Conservation (phyloP, 331 rosid species). For the Telfairia occidentalis region DNA sequence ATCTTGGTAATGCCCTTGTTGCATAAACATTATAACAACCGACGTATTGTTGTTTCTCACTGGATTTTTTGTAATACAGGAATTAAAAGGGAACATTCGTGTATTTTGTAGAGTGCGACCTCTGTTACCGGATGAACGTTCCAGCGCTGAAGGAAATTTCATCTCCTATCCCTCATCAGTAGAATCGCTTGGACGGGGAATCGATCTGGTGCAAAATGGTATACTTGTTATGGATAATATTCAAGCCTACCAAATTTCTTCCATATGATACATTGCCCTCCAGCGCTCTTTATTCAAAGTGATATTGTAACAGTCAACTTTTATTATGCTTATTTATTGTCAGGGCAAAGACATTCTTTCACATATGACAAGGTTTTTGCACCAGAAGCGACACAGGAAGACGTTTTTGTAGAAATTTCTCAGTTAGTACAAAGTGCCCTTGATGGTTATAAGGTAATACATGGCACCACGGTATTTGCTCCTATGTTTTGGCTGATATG, state of each 20-base stretch:
- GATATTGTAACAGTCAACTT: background rate
- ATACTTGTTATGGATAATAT: constrained; percentile 10
- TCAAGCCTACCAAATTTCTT: background rate
- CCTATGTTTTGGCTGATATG: background rate
- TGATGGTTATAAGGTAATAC: constrained; percentile 90
- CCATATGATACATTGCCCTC: background rate
- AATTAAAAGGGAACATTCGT: constrained; percentile 89
- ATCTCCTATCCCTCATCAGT: constrained; percentile 75
- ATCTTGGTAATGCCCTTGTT: constrained; percentile 53
- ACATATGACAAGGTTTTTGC: constrained; percentile 81
- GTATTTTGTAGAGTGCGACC: constrained; percentile 98
- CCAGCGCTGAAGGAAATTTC: constrained; percentile 42
- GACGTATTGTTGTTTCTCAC: background rate
- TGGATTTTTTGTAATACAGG: constrained; percentile 36
- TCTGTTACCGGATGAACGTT: constrained; percentile 60
- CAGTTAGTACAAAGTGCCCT: constrained; percentile 99
- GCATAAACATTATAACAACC: constrained; percentile 1
- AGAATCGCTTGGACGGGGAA: constrained; percentile 79
- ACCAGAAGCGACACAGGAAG: constrained; percentile 73
- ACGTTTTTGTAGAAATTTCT: constrained; percentile 78
- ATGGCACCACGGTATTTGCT: background rate
- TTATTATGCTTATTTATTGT: constrained; percentile 13
- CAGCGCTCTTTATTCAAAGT: background rate
- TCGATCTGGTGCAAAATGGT: constrained; percentile 73
- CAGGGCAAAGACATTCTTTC: constrained; percentile 87